Evolutionary conservation across 768 basidiomycete genomes (phyloP), one percentile per base, ranked within the genome.

Genomic region (Fomitopsis pulvina): DNA sequence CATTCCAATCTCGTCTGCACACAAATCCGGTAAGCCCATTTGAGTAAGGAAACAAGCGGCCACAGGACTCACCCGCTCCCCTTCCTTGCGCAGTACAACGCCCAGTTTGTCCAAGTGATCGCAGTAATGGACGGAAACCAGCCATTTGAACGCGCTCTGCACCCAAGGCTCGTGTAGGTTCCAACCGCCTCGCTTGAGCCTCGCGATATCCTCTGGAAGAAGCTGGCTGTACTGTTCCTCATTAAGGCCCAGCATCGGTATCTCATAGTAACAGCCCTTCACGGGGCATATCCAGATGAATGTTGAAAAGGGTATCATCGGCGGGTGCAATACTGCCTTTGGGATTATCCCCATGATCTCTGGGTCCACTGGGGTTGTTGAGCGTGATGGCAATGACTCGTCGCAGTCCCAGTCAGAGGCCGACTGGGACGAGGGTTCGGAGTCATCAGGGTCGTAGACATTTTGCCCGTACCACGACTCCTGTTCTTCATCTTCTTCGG

Each of bases 381-480:
- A 20, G 21, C 65, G 67, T 1, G 62, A 46, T 45, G 32, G 72
- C 65, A 18, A 48, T 50, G 32, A 52, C 10, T 60, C 45, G 34
- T 55, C 57, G 12, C 64, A 63, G 28, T 52, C 54, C 20, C 63
- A 62, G 38, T 73, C 72, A 1, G 73, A 63, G n/a, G 64, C 69
- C 5, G 72, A 66, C 11, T 64, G 66, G 20, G 75, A 73, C 3
- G 79, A 79, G 6, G 62, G 58, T n/a, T 75, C 73, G 10, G 76
- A 77, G 59, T 83, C 83, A 57, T 84, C 81, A 0, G 77, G 70
- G 58, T 77, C 79, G 53, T 82, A 82, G 14, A 37, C 18, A 14
- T n/a, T n/a, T 37, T 37, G 34, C 34, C 34, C 18, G 24, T 42
- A 24, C 14, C 22, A 34, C 45, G n/a, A 21, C 9, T 14, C 7